Conservation (phyloP, 805 yeast species). For the Brettanomyces sp. region DNA sequence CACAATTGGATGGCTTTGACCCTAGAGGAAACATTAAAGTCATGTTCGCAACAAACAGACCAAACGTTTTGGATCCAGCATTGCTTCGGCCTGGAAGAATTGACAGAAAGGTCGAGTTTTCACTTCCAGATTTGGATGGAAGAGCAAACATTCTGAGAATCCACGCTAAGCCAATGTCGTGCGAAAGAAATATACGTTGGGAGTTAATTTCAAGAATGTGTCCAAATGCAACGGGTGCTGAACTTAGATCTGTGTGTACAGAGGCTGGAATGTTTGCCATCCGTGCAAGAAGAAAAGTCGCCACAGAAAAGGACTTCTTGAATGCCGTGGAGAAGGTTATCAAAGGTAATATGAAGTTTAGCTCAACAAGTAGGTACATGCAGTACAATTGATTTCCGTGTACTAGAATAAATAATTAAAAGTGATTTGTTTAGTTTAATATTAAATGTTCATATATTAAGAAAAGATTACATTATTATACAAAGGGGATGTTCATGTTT, state of each 20-base stretch:
- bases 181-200: constrained; percentile 97
- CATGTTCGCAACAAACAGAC: constrained; percentile 98
- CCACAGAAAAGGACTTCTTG: constrained; percentile 94
- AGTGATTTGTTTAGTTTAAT: neutral
- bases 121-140: constrained; percentile 94
- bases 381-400: constrained; percentile 63
- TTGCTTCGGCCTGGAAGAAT: constrained; percentile 96
- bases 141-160: constrained; percentile 96
- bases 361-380: constrained; percentile 96
- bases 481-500: neutral
- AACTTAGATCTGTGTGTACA: constrained; percentile 94
- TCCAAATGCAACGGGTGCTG: constrained; percentile 99
- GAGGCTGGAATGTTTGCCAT: constrained; percentile 99
- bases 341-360: constrained; percentile 95
- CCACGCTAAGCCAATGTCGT: constrained; percentile 96
- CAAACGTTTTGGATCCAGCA: constrained; percentile 97
- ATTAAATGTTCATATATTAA: neutral
- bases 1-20: constrained; percentile 97
- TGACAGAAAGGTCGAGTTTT: constrained; percentile 96
- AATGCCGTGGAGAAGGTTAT: constrained; percentile 98
- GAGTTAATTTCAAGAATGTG: constrained; percentile 94
- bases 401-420: neutral
- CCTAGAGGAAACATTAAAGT: constrained; percentile 98
- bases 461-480: neutral
- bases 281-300: constrained; percentile 95